These are phyloP conservation scores for Yamadazyma conglobata DNA, from an alignment of 1,139 yeast genomes.

Conservation along the genomic window DNA sequence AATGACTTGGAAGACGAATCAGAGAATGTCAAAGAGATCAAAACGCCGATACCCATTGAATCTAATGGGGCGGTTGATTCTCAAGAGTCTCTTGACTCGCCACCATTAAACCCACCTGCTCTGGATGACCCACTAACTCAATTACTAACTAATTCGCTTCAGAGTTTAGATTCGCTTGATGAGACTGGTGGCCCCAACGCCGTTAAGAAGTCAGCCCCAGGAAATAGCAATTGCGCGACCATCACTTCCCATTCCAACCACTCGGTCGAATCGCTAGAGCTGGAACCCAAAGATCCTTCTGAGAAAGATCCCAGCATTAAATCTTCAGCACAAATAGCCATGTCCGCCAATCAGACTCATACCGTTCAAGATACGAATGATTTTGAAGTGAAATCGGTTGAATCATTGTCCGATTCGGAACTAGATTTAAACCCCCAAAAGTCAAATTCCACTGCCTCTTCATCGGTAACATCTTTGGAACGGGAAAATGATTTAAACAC, in stretches of 20 bases:
- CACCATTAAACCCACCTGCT: too few relatives aligned
- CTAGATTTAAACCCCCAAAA: constrained; percentile 1
- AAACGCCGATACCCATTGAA: not conserved
- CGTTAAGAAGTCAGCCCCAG: too few relatives aligned
- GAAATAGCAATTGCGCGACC: too few relatives aligned
- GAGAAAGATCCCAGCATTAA: too few relatives aligned
- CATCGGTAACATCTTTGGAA: constrained; percentile 2
- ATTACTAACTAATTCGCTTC: constrained; percentile 1
- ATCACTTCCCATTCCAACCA: too few relatives aligned
- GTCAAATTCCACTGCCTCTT: constrained; percentile 3
- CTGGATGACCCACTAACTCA: constrained; percentile 2
- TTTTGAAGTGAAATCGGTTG: not conserved
- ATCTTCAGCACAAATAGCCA: too few relatives aligned
- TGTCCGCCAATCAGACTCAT: too few relatives aligned
- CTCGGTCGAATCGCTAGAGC: too few relatives aligned
- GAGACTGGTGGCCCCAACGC: too few relatives aligned
- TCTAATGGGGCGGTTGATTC: constrained; percentile 1
- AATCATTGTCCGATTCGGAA: constrained; percentile 1
- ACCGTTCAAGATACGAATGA: too few relatives aligned
- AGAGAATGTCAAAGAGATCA: not conserved
- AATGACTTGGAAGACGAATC: constrained; percentile 6
- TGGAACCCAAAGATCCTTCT: too few relatives aligned
- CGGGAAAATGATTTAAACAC: constrained; percentile 5
- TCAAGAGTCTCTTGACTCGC: not conserved
- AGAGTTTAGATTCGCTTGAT: constrained; percentile 1